phyloP scores from a whole-genome alignment of 2,329 filamentous ascomycete genomes.

The Chlorencoelia australis region DNA sequence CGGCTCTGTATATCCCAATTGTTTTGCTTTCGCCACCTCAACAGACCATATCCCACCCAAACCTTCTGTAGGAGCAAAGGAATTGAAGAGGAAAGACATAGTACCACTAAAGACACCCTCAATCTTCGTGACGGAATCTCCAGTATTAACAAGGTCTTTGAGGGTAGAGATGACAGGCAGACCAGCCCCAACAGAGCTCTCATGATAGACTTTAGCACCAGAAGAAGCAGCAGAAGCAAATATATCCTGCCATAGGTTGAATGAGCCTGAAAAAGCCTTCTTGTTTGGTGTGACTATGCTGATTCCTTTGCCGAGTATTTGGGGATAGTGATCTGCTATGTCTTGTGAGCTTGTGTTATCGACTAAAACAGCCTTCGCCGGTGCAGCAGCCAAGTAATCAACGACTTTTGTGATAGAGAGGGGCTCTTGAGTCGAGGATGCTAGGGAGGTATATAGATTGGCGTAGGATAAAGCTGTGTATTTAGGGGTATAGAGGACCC shows the following conservation, averaged over 20 bases:
- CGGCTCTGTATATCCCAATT: conserved; percentile 84
- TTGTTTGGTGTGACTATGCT: conserved; percentile 96
- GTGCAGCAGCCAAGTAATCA: conserved; percentile 68
- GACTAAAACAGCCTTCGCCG: conserved; percentile 71
- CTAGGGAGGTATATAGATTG: conserved; percentile 51
- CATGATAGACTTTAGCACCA: conserved; percentile 83
- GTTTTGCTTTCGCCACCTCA: conserved; percentile 86
- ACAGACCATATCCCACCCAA: conserved; percentile 77
- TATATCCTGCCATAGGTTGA: conserved; percentile 78
- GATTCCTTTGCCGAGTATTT: conserved; percentile 70
- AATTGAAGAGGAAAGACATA: conserved; percentile 98
- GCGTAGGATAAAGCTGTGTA: conserved; percentile 59
- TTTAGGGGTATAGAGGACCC: conserved; percentile 64
- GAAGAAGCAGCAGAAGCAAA: conserved; percentile 60
- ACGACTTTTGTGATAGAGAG: conserved; percentile 60
- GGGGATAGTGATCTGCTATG: conserved; percentile 73
- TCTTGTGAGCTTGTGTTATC: conserved; percentile 93
- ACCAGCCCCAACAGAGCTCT: conserved; percentile 88
- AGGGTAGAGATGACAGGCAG: conserved; percentile 89
- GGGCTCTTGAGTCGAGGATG: conserved; percentile 52
- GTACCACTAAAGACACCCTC: conserved; percentile 97
- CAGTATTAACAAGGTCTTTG: conserved; percentile 88
- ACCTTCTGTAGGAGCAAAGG: conserved; percentile 73
- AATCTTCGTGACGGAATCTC: conserved; percentile 82
- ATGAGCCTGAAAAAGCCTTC: conserved; percentile 83